These are phyloP conservation scores for Rubia tinctorum DNA, from an alignment of 305 asterid species.

Conservation along the genomic window DNA sequence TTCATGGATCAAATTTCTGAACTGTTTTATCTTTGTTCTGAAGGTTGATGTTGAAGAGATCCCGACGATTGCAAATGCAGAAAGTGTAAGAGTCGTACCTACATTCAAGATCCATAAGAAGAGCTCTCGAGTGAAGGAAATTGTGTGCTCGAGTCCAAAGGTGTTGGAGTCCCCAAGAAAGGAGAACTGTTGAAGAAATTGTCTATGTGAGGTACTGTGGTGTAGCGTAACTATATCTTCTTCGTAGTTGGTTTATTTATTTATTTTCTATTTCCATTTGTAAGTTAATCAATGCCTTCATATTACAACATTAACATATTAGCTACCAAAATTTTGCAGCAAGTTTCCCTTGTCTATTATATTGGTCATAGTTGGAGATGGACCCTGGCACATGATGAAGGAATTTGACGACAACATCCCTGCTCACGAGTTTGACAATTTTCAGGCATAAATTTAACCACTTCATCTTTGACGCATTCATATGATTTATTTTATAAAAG, in stretches of 20 bases:
- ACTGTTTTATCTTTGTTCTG: conserved; percentile 13
- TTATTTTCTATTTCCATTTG: neutral
- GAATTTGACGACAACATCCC: conserved; percentile 98
- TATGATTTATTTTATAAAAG: neutral
- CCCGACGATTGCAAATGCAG: conserved; percentile 51
- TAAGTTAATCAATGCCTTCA: conserved; percentile 1
- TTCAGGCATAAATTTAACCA: conserved; percentile 52
- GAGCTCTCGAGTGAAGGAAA: conserved; percentile 73
- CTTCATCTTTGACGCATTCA: neutral
- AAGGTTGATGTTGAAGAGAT: conserved; percentile 78
- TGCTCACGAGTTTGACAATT: conserved; percentile 89
- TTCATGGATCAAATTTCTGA: too few species aligned
- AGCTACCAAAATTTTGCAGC: conserved; percentile 38
- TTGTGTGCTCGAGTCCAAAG: conserved; percentile 74
- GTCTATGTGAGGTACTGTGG: conserved; percentile 75
- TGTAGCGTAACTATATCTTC: conserved; percentile 3
- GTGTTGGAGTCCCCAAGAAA: conserved; percentile 92
- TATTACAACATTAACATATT: conserved; percentile 12
- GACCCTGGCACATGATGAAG: conserved; percentile 99
- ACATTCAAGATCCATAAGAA: conserved; percentile 79
- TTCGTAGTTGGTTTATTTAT: neutral
- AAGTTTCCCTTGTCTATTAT: conserved; percentile 85
- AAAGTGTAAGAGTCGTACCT: conserved; percentile 64
- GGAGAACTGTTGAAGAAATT: conserved; percentile 83
- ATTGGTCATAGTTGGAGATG: conserved; percentile 98